Base-by-base conservation (phyloP, 1,284 basidiomycete genomes). In the Pulchroboletus neoregius region DNA sequence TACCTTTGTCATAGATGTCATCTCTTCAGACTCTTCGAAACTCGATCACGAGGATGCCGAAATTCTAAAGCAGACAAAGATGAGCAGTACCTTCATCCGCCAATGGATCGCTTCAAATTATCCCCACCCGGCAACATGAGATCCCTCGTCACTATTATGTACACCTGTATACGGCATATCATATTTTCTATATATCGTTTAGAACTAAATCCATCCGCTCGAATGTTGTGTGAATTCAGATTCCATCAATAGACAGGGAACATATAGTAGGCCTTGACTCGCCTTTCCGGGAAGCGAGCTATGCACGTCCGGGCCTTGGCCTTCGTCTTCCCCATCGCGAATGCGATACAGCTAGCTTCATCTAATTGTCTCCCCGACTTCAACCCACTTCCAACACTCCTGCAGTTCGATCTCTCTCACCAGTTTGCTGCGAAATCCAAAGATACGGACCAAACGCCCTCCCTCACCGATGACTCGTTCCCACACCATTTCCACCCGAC, bases 11-110 rank as follows among this genome's bases (percentile, higher is more conserved):
- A 92, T 95, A 58, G 88, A 93, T 63, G 91, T 95, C 52, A 93
- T 95, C 54, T 88, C 87, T 0, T 70, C 83, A 23, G 76, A 73
- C 15, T 69, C 68, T 6, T 68, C 72, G 10, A 79, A 71, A 47
- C 66, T 85, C 18, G 80, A 80, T 46, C 73, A 75, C 45, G 74
- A 75, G 26, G 85, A 92, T 60, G 74, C 79, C 24, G 80, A 80
- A 41, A 67, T 77, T 60, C 68, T 94, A 49, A 84, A 83, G 61
- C 73, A 79, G 54, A 75, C 82, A 32, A 95, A 95, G 73, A 82
- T 95, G 79, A 92, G 93, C 61, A 94, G 91, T 63, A 94, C 91
- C 7, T 87, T 78, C 51, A 93, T 96, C 54, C 74, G 93, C 26
- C 75, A 85, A 54, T 94, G 90, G 89, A 83, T 95, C 55, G 79